These are phyloP conservation scores for Crithidia sp. DNA, from an alignment of 208 protist genomes.

Conservation along the genomic window DNA sequence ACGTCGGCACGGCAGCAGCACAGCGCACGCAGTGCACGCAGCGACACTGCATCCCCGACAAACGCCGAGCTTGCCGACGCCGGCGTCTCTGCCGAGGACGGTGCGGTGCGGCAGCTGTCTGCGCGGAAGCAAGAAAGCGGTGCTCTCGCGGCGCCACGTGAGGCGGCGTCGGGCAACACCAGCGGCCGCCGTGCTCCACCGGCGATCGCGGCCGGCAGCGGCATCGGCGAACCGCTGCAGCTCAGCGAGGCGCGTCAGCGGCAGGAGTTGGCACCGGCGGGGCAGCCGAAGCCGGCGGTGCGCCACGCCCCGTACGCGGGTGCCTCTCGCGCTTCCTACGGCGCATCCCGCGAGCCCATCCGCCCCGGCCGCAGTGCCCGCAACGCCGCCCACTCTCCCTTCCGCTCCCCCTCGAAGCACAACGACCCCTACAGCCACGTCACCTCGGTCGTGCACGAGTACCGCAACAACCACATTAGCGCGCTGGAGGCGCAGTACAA, in stretches of 20 bases:
- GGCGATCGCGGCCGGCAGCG: conserved; percentile 12
- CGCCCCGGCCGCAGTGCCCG: conserved; percentile 3
- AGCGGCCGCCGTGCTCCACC: conserved; percentile 3
- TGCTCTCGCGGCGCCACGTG: conserved; percentile 40
- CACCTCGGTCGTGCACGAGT: conserved; percentile 62
- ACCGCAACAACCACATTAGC: conserved; percentile 48
- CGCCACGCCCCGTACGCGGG: conserved; percentile 4
- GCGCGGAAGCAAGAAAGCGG: conserved; percentile 32
- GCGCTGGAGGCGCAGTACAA: conserved; percentile 54
- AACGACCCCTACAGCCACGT: conserved; percentile 52
- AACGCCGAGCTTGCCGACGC: conserved; percentile 27
- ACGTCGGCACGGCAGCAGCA: conserved; percentile 20
- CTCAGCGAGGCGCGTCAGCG: conserved; percentile 15
- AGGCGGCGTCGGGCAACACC: conserved; percentile 6
- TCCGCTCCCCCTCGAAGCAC: conserved; percentile 12
- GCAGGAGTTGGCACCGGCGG: neutral
- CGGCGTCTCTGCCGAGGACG: conserved; percentile 37
- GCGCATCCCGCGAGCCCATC: conserved; percentile 15
- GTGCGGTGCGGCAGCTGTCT: conserved; percentile 53
- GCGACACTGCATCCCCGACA: conserved; percentile 7
- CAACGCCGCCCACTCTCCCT: conserved; percentile 1
- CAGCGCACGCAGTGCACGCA: conserved; percentile 7
- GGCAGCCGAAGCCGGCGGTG: conserved; percentile 1
- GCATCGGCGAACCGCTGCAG: conserved; percentile 11
- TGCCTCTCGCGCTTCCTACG: neutral